A percentile compares a stretch with the other conserved stretches of the same genome.
These are phyloP conservation scores for Cercospora sp. DNA, from an alignment of 2,329 filamentous ascomycete genomes.

Conservation along the genomic window DNA sequence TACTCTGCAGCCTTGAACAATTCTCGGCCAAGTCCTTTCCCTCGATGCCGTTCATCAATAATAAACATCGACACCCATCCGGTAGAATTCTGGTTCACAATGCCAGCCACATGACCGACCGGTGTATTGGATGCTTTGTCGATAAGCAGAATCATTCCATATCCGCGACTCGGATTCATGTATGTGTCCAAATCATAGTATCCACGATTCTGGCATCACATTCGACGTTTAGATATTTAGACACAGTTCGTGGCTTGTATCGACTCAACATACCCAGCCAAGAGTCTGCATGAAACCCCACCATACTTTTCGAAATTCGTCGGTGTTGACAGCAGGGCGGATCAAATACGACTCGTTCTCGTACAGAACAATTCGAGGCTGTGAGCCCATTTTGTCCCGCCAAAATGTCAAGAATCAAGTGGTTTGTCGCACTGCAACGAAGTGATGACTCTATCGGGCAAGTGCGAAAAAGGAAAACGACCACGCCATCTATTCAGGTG, in stretches of 20 bases:
- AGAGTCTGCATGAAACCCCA: constrained; percentile 41
- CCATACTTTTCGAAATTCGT: constrained; percentile 33
- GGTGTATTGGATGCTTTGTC: constrained; percentile 19
- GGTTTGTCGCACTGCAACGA: background rate
- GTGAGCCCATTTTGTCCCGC: background rate
- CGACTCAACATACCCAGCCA: constrained; percentile 36
- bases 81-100: background rate
- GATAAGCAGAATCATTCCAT: constrained; percentile 38
- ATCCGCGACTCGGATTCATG: constrained; percentile 33
- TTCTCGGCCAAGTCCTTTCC: background rate
- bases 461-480: background rate
- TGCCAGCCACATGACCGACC: background rate
- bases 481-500: background rate
- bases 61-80: background rate
- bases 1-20: background rate
- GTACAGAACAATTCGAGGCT: background rate
- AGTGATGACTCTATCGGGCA: background rate
- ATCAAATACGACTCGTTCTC: constrained; percentile 24
- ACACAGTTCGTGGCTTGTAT: background rate
- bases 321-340: constrained; percentile 19
- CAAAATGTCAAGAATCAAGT: background rate
- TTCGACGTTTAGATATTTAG: background rate
- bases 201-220: constrained; percentile 37
- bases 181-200: constrained; percentile 38
- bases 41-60: background rate